A percentile compares a stretch with the other conserved stretches of the same genome.
These are phyloP conservation scores for Phylloporus arenicola DNA, from an alignment of 768 basidiomycete genomes.

Conservation along the genomic window DNA sequence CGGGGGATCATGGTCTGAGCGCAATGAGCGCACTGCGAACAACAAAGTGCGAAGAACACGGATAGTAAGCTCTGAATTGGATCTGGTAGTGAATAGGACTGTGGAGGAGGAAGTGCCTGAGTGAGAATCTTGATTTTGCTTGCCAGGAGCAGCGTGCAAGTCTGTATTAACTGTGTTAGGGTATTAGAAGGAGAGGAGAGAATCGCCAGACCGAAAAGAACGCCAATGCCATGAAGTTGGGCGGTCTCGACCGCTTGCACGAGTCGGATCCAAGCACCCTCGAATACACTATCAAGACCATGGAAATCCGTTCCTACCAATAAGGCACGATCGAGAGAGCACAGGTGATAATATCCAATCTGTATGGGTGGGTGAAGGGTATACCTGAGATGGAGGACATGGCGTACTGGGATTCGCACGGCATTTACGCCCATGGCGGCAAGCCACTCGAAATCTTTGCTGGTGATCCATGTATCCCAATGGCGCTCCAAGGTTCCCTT, in stretches of 20 bases:
- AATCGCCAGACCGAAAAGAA: constrained; percentile 54
- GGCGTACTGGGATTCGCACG: constrained; percentile 58
- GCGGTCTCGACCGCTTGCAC: constrained; percentile 56
- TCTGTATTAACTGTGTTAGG: constrained; percentile 38
- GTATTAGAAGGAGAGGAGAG: constrained; percentile 7
- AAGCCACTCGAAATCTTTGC: constrained; percentile 52
- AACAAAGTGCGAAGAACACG: constrained; percentile 44
- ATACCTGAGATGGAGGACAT: constrained; percentile 30
- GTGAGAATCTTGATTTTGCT: constrained; percentile 67
- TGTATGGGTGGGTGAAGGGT: constrained; percentile 21
- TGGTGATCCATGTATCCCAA: constrained; percentile 52
- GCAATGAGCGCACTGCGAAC: constrained; percentile 37
- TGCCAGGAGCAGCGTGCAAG: constrained; percentile 70
- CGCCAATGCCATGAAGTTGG: constrained; percentile 54
- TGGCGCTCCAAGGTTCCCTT: constrained; percentile 41
- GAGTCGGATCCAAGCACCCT: constrained; percentile 66
- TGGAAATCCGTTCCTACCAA: constrained; percentile 64
- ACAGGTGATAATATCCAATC: constrained; percentile 74
- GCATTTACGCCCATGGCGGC: constrained; percentile 50
- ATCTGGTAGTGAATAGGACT: constrained; percentile 44
- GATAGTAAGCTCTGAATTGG: constrained; percentile 44
- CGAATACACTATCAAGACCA: constrained; percentile 42
- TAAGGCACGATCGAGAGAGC: constrained; percentile 52
- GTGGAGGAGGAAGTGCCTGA: constrained; percentile 50
- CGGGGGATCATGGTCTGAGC: constrained; percentile 40